These are phyloP conservation scores for Pythium rishiriense DNA, from an alignment of 352 stramenopile species.

Conservation along the genomic window DNA sequence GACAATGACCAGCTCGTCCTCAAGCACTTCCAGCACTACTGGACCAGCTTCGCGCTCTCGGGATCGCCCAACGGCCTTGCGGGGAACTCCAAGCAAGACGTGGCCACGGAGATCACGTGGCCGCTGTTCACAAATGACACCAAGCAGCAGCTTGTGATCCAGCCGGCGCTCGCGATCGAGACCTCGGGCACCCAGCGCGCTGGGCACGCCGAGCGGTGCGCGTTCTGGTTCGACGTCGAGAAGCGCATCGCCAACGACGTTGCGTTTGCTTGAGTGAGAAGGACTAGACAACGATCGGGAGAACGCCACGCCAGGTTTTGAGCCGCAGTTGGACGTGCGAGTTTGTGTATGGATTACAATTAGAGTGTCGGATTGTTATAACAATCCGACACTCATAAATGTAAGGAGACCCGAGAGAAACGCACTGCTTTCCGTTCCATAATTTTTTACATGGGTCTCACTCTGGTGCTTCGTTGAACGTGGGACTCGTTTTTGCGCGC, in stretches of 20 bases:
- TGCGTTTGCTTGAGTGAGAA: too few relatives aligned
- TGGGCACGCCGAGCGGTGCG: constrained; percentile 8
- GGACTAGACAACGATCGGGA: too few relatives aligned
- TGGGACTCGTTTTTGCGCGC: neutral
- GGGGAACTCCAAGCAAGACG: neutral
- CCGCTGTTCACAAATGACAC: neutral
- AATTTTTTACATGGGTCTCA: neutral
- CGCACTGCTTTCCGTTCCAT: neutral
- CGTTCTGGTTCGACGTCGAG: constrained; percentile 19
- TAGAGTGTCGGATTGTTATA: too few relatives aligned
- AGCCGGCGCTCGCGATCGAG: constrained; percentile 9
- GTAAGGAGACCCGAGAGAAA: too few relatives aligned
- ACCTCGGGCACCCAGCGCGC: neutral
- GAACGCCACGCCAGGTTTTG: too few relatives aligned
- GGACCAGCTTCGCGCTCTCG: constrained; percentile 7
- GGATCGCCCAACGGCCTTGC: neutral
- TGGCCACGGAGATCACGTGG: neutral
- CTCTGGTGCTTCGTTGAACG: neutral
- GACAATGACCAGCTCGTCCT: neutral
- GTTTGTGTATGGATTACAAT: too few relatives aligned
- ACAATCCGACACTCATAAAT: too few relatives aligned
- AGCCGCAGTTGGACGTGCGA: too few relatives aligned
- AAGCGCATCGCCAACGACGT: constrained; percentile 4
- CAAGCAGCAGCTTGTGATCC: constrained; percentile 19
- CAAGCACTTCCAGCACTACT: constrained; percentile 9